A percentile compares a stretch with the other conserved stretches of the same genome.
phyloP scores from a whole-genome alignment of 2,329 filamentous ascomycete genomes.

The Colletotrichum lupini region DNA sequence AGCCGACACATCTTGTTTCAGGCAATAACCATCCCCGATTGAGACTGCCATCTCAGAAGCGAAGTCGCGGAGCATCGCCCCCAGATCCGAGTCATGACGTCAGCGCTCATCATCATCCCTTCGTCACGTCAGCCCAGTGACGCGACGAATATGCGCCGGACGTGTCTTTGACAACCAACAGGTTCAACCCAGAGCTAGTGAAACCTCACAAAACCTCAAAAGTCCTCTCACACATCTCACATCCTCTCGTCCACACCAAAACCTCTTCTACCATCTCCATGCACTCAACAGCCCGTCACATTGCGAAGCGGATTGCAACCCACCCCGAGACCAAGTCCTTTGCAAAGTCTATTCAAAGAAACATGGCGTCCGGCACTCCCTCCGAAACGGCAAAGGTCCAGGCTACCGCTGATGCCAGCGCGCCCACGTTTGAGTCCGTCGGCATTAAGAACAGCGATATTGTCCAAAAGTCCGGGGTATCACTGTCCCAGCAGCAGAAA shows the following conservation, averaged over 20 bases:
- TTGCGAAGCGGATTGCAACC: conserved; percentile 25
- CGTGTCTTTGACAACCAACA: background rate
- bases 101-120: conserved; percentile 26
- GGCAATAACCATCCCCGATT: background rate
- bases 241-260: background rate
- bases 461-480: conserved; percentile 61
- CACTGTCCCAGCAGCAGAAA: conserved; percentile 60
- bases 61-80: background rate
- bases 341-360: conserved; percentile 30
- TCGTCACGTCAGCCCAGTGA: conserved; percentile 15
- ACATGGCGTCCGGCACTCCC: conserved; percentile 43
- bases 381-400: conserved; percentile 43
- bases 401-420: conserved; percentile 24
- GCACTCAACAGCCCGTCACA: conserved; percentile 23
- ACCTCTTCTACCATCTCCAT: background rate
- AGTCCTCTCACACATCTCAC: background rate
- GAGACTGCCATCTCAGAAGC: background rate
- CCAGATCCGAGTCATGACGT: conserved; percentile 32
- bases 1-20: too few relatives aligned
- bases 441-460: conserved; percentile 66
- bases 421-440: conserved; percentile 42
- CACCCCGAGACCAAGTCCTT: conserved; percentile 33
- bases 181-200: background rate
- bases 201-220: background rate
- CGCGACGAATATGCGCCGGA: conserved; percentile 26